Evolutionary conservation across 257 asterid genomes (phyloP).

Genomic region (Anisodus tanguticus): DNA sequence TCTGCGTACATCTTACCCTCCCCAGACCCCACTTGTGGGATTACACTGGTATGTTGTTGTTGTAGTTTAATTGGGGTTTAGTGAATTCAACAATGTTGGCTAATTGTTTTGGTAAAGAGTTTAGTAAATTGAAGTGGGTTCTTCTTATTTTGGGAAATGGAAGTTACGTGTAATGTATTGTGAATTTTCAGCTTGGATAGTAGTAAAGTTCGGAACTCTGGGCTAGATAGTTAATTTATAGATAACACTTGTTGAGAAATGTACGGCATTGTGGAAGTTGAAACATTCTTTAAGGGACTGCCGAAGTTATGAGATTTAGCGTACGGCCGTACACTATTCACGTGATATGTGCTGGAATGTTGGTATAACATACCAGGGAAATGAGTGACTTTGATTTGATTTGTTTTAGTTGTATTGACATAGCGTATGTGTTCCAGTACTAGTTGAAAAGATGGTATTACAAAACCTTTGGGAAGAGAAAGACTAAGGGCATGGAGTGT

Average conservation of each 20-base stretch:
- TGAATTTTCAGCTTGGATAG: constrained; percentile 21
- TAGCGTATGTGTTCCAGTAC: background rate
- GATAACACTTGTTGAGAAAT: background rate
- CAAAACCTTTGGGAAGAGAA: background rate
- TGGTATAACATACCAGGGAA: background rate
- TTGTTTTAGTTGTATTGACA: background rate
- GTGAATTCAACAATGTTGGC: background rate
- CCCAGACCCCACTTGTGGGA: no score
- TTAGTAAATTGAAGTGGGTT: constrained; percentile 22
- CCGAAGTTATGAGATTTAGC: background rate
- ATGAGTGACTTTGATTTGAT: background rate
- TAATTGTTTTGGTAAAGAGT: background rate
- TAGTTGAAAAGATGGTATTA: background rate
- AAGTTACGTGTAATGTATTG: background rate
- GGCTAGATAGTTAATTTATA: background rate
- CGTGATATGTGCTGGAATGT: background rate
- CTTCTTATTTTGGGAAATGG: background rate
- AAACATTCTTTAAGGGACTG: background rate
- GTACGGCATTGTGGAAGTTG: constrained; percentile 2
- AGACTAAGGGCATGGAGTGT: no score
- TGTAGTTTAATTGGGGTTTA: background rate
- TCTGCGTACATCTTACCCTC: no score
- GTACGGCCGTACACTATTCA: background rate
- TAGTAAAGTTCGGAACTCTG: constrained; percentile 25
- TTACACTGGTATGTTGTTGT: background rate